Evolutionary conservation across 441 rosid genomes (phyloP), one percentile per base, ranked within the genome.

Genomic region (Aleurites moluccanus): DNA sequence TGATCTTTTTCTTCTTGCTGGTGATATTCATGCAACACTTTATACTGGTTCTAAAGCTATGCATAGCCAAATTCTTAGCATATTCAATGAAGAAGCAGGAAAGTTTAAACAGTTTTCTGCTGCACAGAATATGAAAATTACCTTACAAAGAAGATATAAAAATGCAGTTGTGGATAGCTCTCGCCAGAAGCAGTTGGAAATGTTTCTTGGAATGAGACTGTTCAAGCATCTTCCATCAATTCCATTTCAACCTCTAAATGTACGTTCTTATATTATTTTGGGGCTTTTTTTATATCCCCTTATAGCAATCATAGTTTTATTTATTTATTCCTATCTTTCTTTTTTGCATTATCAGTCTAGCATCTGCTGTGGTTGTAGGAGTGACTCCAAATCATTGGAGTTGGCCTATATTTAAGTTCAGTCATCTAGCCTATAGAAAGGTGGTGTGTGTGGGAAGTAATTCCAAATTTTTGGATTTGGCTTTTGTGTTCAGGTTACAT

Each of bases 31-130:
- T 80, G 99, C 99, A 60, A 96, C 97, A 44, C 99, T 96, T 27
- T 93, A 96, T 81, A 96, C 99, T 70, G 98, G 99, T 69, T 96
- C 98, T 25, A 92, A 96, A 88, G 99, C 99, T 56, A 96, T 96
- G 98, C 99, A 96, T 83, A 92, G 98, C 85, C 99, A 96, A 85
- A 89, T 96, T 84, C 97, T 96, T 47, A 91, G 81, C 83, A 96
- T 96, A 80, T 96, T 96, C 86, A 92, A 85, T 77, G 99, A 96
- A 81, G 99, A 96, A 84, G 83, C 94, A 23, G 98, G 93, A 73
- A 92, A 91, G 67, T 92, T 85, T 79, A 92, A 92, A 81, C 97
- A 93, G 87, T 92, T 92, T 70, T 89, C 99, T 74, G 97, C 88
- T 25, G 98, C 97, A 57, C 96, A 93, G 81, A 96, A 96, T 84